Conservation (phyloP, 768 basidiomycete species). For the Suillus brevipes region DNA sequence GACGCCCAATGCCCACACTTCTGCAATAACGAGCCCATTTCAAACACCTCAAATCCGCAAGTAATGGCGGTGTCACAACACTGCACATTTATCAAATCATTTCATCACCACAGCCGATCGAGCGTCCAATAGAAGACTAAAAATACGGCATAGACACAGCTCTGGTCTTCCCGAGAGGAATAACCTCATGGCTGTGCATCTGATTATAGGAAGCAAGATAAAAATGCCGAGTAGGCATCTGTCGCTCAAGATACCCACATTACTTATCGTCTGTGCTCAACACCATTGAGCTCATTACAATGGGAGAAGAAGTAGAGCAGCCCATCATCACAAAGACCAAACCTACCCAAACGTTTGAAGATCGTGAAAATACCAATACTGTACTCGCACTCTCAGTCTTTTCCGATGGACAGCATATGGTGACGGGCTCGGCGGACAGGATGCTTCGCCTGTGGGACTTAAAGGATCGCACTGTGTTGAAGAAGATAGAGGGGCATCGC, state of each 20-base stretch:
- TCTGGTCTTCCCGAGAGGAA: not conserved
- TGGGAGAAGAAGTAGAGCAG: not conserved
- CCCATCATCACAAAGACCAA: not conserved
- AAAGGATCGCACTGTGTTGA: not conserved
- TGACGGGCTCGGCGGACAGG: not conserved
- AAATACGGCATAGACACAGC: not conserved
- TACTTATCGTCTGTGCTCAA: not conserved
- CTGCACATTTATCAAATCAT: not conserved
- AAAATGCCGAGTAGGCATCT: not conserved
- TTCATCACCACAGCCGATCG: not conserved
- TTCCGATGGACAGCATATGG: not conserved
- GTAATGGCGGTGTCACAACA: not conserved
- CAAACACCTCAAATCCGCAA: not conserved
- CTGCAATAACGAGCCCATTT: not conserved
- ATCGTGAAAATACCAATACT: not conserved
- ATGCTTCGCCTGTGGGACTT: constrained; percentile 1
- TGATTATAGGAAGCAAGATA: not conserved
- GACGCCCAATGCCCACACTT: not conserved
- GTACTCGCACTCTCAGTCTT: not conserved
- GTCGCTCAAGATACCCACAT: not conserved
- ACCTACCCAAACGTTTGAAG: not conserved
- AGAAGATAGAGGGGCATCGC: not conserved
- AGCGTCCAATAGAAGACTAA: not conserved
- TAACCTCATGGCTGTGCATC: not conserved
- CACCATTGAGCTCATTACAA: not conserved